Evolutionary conservation across 768 basidiomycete species (phyloP).

Genomic region (Phylloporus sp.): DNA sequence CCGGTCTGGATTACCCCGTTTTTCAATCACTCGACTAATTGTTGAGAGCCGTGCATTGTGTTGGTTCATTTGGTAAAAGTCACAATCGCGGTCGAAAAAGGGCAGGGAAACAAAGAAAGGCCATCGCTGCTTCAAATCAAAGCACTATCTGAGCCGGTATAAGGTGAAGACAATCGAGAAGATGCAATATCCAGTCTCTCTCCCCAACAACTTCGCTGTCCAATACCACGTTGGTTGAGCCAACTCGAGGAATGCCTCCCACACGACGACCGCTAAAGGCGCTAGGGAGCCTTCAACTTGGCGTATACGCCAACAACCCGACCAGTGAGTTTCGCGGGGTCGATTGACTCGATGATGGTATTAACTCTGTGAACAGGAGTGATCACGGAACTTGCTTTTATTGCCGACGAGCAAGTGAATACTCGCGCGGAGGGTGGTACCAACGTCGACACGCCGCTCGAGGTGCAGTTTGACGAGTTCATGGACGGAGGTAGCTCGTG

Average conservation of each 20-base stretch:
- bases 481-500: slow-evolving; percentile 21
- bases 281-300: slow-evolving; percentile 22
- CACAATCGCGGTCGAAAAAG: background rate
- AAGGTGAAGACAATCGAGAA: background rate
- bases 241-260: slow-evolving; percentile 17
- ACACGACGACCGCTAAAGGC: slow-evolving; percentile 12
- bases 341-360: background rate
- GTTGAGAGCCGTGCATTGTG: slow-evolving; percentile 11
- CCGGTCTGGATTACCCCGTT: background rate
- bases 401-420: slow-evolving; percentile 11
- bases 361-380: slow-evolving; percentile 15
- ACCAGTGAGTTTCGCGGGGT: slow-evolving; percentile 14
- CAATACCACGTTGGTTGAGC: background rate
- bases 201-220: background rate
- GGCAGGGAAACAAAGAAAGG: slow-evolving; percentile 7
- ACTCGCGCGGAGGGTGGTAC: background rate
- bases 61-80: slow-evolving; percentile 4
- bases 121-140: background rate
- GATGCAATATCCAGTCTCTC: background rate
- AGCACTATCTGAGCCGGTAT: no score
- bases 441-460: slow-evolving; percentile 11
- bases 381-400: slow-evolving; percentile 25
- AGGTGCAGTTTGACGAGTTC: slow-evolving; percentile 25
- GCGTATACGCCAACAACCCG: slow-evolving; percentile 22
- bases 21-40: slow-evolving; percentile 1